A percentile compares a stretch with the other conserved stretches of the same genome.
These are phyloP conservation scores for Blastobotrys aristatus DNA, from an alignment of 1,139 yeast species.

Conservation along the genomic window DNA sequence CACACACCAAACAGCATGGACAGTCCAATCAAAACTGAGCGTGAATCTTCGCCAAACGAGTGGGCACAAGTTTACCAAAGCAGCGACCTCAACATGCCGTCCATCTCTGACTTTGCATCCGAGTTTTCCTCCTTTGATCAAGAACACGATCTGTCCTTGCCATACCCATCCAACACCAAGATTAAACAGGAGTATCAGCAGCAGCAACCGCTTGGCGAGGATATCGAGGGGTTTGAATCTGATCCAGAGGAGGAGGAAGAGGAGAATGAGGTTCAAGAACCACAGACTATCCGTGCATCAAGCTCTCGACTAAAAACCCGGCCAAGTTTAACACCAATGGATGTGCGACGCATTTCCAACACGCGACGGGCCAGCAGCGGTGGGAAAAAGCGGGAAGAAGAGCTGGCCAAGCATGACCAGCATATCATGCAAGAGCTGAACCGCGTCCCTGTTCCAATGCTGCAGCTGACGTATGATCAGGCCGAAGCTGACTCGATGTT, in stretches of 20 bases:
- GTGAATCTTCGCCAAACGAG: constrained; percentile 7
- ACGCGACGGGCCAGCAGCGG: constrained; percentile 14
- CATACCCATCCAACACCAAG: constrained; percentile 17
- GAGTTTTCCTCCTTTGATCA: constrained; percentile 17
- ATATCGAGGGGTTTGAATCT: constrained; percentile 12
- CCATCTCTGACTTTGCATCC: constrained; percentile 20
- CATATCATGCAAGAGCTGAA: constrained; percentile 19
- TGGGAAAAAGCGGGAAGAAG: constrained; percentile 1
- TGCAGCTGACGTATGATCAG: constrained; percentile 31
- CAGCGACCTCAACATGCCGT: constrained; percentile 6
- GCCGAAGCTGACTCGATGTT: constrained; percentile 38
- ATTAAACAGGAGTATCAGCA: constrained; percentile 9
- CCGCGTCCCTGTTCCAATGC: constrained; percentile 22
- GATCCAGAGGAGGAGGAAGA: constrained; percentile 18
- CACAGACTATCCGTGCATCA: constrained; percentile 24
- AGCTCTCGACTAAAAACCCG: constrained; percentile 32
- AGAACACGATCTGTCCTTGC: constrained; percentile 15
- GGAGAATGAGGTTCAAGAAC: constrained; percentile 14
- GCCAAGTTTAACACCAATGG: constrained; percentile 33
- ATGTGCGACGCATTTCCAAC: constrained; percentile 23
- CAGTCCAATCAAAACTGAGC: constrained; percentile 15
- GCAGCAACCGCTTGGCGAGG: constrained; percentile 14
- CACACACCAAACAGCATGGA: constrained; percentile 18
- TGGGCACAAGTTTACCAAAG: background rate
- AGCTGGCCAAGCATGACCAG: constrained; percentile 9